Percentiles rank a stretch among this genome's conserved stretches.
These are phyloP conservation scores for Calonectria pseudoreteaudii DNA, from an alignment of 2,329 filamentous ascomycete species.

Conservation along the genomic window DNA sequence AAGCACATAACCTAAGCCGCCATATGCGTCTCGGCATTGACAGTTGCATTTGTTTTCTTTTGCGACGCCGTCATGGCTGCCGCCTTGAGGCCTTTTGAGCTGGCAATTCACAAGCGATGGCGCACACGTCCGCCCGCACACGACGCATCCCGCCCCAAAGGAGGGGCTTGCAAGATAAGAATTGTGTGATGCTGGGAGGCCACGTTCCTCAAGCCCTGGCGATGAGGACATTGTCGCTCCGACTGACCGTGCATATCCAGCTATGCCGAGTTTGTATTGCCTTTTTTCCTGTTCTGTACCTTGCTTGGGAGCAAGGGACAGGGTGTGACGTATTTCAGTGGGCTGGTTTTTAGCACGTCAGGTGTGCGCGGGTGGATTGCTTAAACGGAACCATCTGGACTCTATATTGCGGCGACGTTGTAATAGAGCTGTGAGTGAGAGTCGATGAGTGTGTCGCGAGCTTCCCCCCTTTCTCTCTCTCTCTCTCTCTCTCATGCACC, in stretches of 20 bases:
- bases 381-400: background rate
- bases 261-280: background rate
- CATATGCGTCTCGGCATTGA: slow-evolving; percentile 10
- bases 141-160: background rate
- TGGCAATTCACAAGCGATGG: slow-evolving; percentile 16
- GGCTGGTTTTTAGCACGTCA: slow-evolving; percentile 13
- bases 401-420: slow-evolving; percentile 8
- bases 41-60: background rate
- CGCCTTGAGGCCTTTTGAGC: background rate
- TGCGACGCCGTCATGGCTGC: background rate
- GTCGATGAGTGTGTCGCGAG: background rate
- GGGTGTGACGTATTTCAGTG: slow-evolving; percentile 21
- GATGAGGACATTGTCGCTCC: slow-evolving; percentile 17
- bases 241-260: background rate
- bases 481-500: background rate
- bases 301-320: background rate
- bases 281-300: background rate
- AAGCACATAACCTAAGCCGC: slow-evolving; percentile 6
- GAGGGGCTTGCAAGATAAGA: background rate
- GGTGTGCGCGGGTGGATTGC: background rate
- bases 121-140: background rate
- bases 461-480: background rate
- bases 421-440: slow-evolving; percentile 2
- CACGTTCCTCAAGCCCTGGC: background rate
- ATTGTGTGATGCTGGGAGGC: slow-evolving; percentile 2